Evolutionary conservation across 306 rosid species (phyloP), one percentile per base, ranked within the genome.

Genomic region (Dryas drummondii): DNA sequence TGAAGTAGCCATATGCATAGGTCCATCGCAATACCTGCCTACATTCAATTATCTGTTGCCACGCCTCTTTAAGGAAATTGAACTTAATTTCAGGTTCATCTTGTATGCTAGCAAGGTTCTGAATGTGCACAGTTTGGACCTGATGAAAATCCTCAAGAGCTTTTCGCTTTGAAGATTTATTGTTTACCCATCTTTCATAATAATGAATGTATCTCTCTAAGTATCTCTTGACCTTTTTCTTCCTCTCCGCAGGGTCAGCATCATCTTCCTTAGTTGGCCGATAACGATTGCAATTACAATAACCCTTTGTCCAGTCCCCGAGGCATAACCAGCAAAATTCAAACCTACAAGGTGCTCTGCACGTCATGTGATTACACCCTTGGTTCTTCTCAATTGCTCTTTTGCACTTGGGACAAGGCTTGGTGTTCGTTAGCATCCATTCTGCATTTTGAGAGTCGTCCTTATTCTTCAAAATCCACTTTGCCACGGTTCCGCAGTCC

Each of bases 311-410:
- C 47, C 1, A 68, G 50, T 50, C 9, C 62, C 6, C 16, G 5
- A 70, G 74, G 47, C 74, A 70, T 9, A 15, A 52, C 74, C 74
- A 70, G 37, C 74, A 70, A 16, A 70, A 70, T 0, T 52, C 50
- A 6, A 52, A n/a, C 32, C 3, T 53, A 41, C 74, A 70, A 1
- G 62, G 74, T 9, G 22, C 26, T 2, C 5, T 0, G 50, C 74
- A 70, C 5, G n/a, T 70, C 74, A 70, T 70, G 6, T 70, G 74
- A 9, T 70, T 56, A 70, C 74, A 70, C n/a, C 74, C 74, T 0
- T 53, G 0, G 74, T 70, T 70, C 62, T 70, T 70, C 74, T 70
- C 37, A 17, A 70, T 70, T 0, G 74, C 50, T 37, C 19, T 51
- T 17, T 69, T 37, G 62, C 73, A 69, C 48, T 51, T 32, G 1